Evolutionary conservation across 2,329 filamentous ascomycete species (phyloP).

Genomic region (Phyllosticta citriasiana): DNA sequence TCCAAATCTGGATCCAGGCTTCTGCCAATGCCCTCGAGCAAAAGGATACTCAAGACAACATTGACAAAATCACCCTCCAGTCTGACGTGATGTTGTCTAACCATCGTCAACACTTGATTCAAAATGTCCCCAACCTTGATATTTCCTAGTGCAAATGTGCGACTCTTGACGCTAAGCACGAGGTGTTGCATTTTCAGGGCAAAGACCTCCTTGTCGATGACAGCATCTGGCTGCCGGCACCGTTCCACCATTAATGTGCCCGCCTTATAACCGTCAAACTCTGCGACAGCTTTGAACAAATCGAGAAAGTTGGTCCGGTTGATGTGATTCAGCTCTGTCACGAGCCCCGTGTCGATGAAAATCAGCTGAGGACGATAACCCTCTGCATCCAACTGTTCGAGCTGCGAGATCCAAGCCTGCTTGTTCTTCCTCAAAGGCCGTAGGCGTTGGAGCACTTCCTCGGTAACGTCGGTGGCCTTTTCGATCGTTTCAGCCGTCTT

Average conservation of each 20-base stretch:
- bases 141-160: slow-evolving; percentile 83
- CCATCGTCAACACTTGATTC: slow-evolving; percentile 84
- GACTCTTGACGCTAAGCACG: slow-evolving; percentile 79
- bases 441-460: slow-evolving; percentile 72
- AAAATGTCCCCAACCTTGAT: slow-evolving; percentile 95
- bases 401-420: slow-evolving; percentile 61
- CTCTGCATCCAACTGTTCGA: slow-evolving; percentile 69
- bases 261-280: slow-evolving; percentile 93
- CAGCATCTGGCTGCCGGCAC: slow-evolving; percentile 82
- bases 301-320: slow-evolving; percentile 91
- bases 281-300: slow-evolving; percentile 88
- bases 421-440: slow-evolving; percentile 61
- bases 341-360: slow-evolving; percentile 93
- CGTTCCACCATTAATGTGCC: slow-evolving; percentile 94
- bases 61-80: slow-evolving; percentile 98
- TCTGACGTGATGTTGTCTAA: slow-evolving; percentile 81
- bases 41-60: slow-evolving; percentile 86
- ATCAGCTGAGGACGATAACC: slow-evolving; percentile 90
- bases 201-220: slow-evolving; percentile 82
- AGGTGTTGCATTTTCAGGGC: slow-evolving; percentile 95
- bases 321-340: slow-evolving; percentile 79
- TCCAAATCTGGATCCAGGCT: slow-evolving; percentile 79
- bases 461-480: slow-evolving; percentile 65
- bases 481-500: slow-evolving; percentile 23
- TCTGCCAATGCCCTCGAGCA: slow-evolving; percentile 88